These are phyloP conservation scores for Tubosaeta sp. DNA, from an alignment of 768 basidiomycete species.

Conservation along the genomic window DNA sequence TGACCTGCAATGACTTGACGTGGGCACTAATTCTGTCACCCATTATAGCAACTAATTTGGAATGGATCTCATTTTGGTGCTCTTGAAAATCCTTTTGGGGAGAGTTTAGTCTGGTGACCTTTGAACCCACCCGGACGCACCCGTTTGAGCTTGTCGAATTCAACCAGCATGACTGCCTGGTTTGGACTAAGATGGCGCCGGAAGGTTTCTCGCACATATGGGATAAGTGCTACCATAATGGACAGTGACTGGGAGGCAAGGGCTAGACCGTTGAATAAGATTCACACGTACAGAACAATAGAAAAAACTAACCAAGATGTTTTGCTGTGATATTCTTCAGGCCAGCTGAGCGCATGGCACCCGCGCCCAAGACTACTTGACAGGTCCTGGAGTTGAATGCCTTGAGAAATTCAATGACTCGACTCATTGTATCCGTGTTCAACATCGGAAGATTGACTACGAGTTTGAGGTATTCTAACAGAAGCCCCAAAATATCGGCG, in stretches of 20 bases:
- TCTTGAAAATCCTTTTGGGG: constrained; percentile 86
- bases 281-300: constrained; percentile 17
- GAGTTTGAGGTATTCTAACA: constrained; percentile 83
- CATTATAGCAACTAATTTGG: constrained; percentile 98
- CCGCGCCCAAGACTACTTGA: constrained; percentile 96
- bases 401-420: constrained; percentile 93
- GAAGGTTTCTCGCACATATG: constrained; percentile 94
- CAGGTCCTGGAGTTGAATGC: constrained; percentile 98
- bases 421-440: constrained; percentile 92
- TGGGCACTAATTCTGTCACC: constrained; percentile 87
- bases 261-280: constrained; percentile 43
- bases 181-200: constrained; percentile 89
- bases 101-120: constrained; percentile 2
- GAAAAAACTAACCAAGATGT: constrained; percentile 71
- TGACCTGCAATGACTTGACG: constrained; percentile 75
- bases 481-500: constrained; percentile 61
- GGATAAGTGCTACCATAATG: constrained; percentile 89
- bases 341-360: constrained; percentile 98
- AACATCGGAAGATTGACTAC: constrained; percentile 85
- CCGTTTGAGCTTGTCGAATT: constrained; percentile 97
- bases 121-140: constrained; percentile 41
- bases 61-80: constrained; percentile 98
- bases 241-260: constrained; percentile 95
- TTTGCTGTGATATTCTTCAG: constrained; percentile 98
- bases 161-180: constrained; percentile 94